These are phyloP conservation scores for Kwoniella dendrophila DNA, from an alignment of 768 basidiomycete genomes.

Conservation along the genomic window DNA sequence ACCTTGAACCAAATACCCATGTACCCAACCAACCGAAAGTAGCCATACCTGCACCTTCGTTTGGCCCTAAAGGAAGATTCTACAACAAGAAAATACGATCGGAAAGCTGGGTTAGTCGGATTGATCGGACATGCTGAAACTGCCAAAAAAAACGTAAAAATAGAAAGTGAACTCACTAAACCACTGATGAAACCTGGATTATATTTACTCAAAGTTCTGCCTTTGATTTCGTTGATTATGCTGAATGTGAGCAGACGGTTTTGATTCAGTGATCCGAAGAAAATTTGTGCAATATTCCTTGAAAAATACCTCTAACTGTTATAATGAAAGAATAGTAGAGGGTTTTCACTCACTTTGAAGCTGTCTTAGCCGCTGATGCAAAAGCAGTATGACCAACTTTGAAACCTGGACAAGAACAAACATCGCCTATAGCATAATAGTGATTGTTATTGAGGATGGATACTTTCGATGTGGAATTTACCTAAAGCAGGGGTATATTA, in stretches of 20 bases:
- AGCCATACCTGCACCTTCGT: conserved; percentile 30
- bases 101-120: too few species aligned
- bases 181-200: conserved; percentile 69
- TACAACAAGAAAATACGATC: conserved; percentile 1
- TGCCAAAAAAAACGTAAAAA: not conserved
- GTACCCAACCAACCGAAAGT: conserved; percentile 74
- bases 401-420: conserved; percentile 43
- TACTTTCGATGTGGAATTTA: conserved; percentile 4
- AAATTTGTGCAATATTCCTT: too few species aligned
- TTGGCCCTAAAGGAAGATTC: conserved; percentile 35
- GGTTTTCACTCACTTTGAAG: conserved; percentile 33
- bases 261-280: too few species aligned
- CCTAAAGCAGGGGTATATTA: conserved; percentile 1
- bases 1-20: conserved; percentile 84
- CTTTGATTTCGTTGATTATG: conserved; percentile 37
- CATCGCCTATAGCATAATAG: conserved; percentile 52
- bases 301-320: too few species aligned
- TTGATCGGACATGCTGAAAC: conserved; percentile 1
- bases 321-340: too few species aligned
- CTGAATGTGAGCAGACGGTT: conserved; percentile 15
- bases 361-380: conserved; percentile 21
- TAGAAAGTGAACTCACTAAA: conserved; percentile 67
- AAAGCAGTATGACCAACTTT: conserved; percentile 37
- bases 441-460: conserved; percentile 25
- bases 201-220: conserved; percentile 30